Evolutionary conservation across 2,329 filamentous ascomycete genomes (phyloP).

Genomic region (Monilinia polystroma): DNA sequence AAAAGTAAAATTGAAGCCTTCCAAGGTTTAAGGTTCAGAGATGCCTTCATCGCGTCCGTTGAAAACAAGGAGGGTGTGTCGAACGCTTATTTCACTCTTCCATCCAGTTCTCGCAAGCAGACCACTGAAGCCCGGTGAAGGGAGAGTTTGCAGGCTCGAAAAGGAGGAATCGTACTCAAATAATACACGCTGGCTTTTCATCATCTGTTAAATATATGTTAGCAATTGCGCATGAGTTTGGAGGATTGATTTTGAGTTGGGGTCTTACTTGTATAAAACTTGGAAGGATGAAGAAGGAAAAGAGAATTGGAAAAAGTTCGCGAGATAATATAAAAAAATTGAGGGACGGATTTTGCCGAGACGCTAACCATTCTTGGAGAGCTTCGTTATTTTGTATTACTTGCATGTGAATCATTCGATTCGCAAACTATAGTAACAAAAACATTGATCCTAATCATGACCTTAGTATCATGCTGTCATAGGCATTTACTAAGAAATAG

Average conservation of each 20-base stretch:
- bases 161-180: conserved; percentile 75
- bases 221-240: conserved; percentile 33
- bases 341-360: conserved; percentile 25
- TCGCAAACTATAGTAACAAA: background rate
- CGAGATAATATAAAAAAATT: conserved; percentile 37
- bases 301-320: conserved; percentile 39
- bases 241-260: conserved; percentile 26
- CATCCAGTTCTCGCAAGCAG: conserved; percentile 62
- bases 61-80: conserved; percentile 97
- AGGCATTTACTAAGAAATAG: conserved; percentile 14
- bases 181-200: conserved; percentile 98
- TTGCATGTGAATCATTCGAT: background rate
- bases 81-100: conserved; percentile 97
- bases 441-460: conserved; percentile 30
- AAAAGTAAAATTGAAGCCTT: conserved; percentile 41
- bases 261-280: conserved; percentile 93
- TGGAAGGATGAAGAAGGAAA: conserved; percentile 87
- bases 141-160: conserved; percentile 76
- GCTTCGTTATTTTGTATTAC: conserved; percentile 25
- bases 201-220: conserved; percentile 67
- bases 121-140: conserved; percentile 87
- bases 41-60: conserved; percentile 97
- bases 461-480: conserved; percentile 25
- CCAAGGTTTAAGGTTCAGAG: conserved; percentile 75
- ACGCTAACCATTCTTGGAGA: conserved; percentile 33